phyloP scores from a whole-genome alignment of 768 basidiomycete genomes.

The Cubamyces sp. region DNA sequence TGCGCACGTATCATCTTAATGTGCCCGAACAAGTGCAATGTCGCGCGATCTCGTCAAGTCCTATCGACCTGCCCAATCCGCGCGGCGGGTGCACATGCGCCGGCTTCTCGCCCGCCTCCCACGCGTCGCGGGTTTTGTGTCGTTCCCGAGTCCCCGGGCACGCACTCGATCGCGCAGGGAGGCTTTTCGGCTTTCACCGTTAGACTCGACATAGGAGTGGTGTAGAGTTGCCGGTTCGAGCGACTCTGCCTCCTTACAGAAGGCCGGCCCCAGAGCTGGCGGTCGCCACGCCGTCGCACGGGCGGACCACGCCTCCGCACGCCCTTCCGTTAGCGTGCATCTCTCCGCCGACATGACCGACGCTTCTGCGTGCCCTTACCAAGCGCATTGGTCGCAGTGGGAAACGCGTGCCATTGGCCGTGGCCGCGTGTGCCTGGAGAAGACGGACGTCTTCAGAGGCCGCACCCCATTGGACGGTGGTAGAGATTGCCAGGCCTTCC shows the following conservation, averaged over 20 bases:
- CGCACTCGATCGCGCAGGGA: conserved; percentile 5
- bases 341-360: conserved; percentile 14
- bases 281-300: conserved; percentile 1
- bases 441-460: conserved; percentile 5
- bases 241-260: neutral
- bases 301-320: conserved; percentile 1
- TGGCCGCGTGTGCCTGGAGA: conserved; percentile 12
- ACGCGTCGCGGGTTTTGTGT: conserved; percentile 7
- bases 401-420: conserved; percentile 7
- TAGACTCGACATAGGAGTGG: conserved; percentile 20
- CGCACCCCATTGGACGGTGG: conserved; percentile 8
- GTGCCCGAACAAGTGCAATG: conserved; percentile 15
- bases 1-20: conserved; percentile 10
- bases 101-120: conserved; percentile 8
- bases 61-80: conserved; percentile 6
- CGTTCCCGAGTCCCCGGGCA: conserved; percentile 3
- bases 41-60: conserved; percentile 10
- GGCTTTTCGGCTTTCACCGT: conserved; percentile 19
- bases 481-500: conserved; percentile 7
- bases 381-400: conserved; percentile 3
- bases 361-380: neutral
- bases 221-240: conserved; percentile 24
- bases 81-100: conserved; percentile 2
- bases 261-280: neutral
- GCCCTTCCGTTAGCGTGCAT: conserved; percentile 5